Conservation (phyloP, 805 yeast genomes). For the Groenewaldozyma salmanticensis region DNA sequence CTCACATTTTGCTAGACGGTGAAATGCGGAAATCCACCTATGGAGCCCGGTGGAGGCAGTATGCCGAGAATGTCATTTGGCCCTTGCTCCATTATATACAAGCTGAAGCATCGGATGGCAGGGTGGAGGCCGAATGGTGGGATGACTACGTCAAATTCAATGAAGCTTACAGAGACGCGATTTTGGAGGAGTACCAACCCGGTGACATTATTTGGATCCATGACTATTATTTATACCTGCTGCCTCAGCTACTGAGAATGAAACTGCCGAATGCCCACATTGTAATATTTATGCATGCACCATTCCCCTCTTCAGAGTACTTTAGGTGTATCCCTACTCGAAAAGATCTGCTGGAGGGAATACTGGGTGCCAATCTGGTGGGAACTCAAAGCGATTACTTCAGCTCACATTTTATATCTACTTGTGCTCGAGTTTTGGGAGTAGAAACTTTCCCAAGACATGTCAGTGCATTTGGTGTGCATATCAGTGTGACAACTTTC, state of each 20-base stretch:
- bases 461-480: slow-evolving; percentile 67
- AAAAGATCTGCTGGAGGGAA: slow-evolving; percentile 73
- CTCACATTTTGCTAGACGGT: slow-evolving; percentile 9
- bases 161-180: slow-evolving; percentile 78
- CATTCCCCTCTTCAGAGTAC: slow-evolving; percentile 94
- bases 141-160: slow-evolving; percentile 83
- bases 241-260: slow-evolving; percentile 79
- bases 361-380: slow-evolving; percentile 80
- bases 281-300: slow-evolving; percentile 75
- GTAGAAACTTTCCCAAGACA: slow-evolving; percentile 41
- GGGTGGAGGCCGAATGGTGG: slow-evolving; percentile 69
- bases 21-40: background rate
- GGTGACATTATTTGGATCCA: slow-evolving; percentile 93
- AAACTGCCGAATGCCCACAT: slow-evolving; percentile 62
- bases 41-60: slow-evolving; percentile 61
- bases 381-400: slow-evolving; percentile 83
- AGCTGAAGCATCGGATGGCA: slow-evolving; percentile 30
- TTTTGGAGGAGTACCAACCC: slow-evolving; percentile 61
- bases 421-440: slow-evolving; percentile 82
- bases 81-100: slow-evolving; percentile 91
- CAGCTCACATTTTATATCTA: slow-evolving; percentile 81
- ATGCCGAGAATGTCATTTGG: slow-evolving; percentile 88
- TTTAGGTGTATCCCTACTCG: slow-evolving; percentile 84
- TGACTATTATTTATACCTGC: slow-evolving; percentile 71
- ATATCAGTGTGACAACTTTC: slow-evolving; percentile 59